These are phyloP conservation scores for Gentiana macrophylla DNA, from an alignment of 257 asterid species.

Conservation along the genomic window DNA sequence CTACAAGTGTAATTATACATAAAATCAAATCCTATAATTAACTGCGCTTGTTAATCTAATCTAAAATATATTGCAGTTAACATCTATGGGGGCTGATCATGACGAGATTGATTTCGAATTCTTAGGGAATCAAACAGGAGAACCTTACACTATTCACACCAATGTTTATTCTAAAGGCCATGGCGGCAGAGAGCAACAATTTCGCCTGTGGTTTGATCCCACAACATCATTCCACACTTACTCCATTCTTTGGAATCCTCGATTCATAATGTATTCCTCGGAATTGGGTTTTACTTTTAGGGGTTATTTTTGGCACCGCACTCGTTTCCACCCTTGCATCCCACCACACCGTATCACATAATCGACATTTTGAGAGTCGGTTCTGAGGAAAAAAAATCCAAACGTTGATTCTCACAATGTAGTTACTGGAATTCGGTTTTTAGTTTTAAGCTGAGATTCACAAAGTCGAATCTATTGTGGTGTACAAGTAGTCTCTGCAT, in stretches of 20 bases:
- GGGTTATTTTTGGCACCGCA: background rate
- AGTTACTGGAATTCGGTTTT: too few relatives aligned
- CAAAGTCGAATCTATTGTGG: too few relatives aligned
- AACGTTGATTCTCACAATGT: too few relatives aligned
- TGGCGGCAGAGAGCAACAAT: conserved; percentile 27
- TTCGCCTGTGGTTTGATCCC: conserved; percentile 33
- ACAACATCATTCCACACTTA: conserved; percentile 26
- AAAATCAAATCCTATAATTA: too few relatives aligned
- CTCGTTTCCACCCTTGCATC: too few relatives aligned
- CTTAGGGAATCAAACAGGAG: conserved; percentile 24
- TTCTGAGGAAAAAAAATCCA: too few relatives aligned
- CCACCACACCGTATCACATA: background rate
- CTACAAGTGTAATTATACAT: too few relatives aligned
- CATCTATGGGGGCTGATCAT: conserved; percentile 22
- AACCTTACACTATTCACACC: conserved; percentile 35
- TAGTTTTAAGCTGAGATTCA: too few relatives aligned
- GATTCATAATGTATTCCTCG: conserved; percentile 20
- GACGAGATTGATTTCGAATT: conserved; percentile 37
- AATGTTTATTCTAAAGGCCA: conserved; percentile 30
- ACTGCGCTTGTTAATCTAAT: too few relatives aligned
- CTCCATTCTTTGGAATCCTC: conserved; percentile 31
- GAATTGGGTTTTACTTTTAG: background rate
- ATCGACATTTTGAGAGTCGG: background rate
- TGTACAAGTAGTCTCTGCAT: too few relatives aligned
- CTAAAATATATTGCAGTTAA: conserved; percentile 10